Evolutionary conservation across 1,139 yeast species (phyloP).

Genomic region (Hemisphaericaspora xylofermentans): DNA sequence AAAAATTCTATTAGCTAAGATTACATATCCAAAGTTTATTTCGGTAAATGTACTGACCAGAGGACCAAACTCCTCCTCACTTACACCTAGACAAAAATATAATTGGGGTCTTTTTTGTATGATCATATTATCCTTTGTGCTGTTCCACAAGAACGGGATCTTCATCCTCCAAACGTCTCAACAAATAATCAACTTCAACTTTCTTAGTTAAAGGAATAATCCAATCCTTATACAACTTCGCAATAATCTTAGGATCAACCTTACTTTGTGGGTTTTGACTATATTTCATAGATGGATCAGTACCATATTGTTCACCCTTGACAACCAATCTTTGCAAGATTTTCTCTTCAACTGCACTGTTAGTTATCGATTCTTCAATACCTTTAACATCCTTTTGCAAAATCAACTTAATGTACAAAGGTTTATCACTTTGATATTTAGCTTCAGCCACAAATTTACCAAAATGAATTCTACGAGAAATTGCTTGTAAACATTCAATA

Average conservation of each 20-base stretch:
- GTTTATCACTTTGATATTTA: constrained; percentile 71
- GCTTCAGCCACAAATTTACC: constrained; percentile 98
- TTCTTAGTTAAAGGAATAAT: constrained; percentile 92
- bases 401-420: constrained; percentile 63
- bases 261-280: constrained; percentile 71
- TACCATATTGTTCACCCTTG: constrained; percentile 85
- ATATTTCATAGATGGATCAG: constrained; percentile 78
- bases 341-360: constrained; percentile 79
- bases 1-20: no score
- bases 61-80: no score
- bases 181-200: constrained; percentile 87
- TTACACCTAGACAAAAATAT: no score
- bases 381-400: constrained; percentile 64
- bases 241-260: constrained; percentile 78
- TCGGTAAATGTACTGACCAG: no score
- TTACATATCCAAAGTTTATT: no score
- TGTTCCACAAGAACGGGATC: constrained; percentile 13
- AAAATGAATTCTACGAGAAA: constrained; percentile 93
- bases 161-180: constrained; percentile 76
- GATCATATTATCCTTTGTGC: constrained; percentile 6
- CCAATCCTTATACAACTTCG: constrained; percentile 78
- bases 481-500: constrained; percentile 80
- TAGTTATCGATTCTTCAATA: constrained; percentile 79
- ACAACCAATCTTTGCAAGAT: constrained; percentile 74
- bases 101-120: no score